These are phyloP conservation scores for Anthoceros angustus DNA, from an alignment of 225 moss, liverwort and hornwort species.

Conservation along the genomic window DNA sequence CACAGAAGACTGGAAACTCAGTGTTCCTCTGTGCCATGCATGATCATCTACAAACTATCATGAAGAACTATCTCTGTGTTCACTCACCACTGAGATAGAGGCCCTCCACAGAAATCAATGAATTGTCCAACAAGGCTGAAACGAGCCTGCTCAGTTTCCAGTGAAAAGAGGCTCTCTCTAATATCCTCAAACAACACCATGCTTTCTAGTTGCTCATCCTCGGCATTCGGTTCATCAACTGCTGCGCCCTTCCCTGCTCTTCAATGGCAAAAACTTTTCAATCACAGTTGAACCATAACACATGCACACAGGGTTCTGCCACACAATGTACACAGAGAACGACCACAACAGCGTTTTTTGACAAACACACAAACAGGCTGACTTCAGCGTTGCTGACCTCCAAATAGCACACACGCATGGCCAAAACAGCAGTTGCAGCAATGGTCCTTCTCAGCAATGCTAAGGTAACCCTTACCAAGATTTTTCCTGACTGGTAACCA, in stretches of 20 bases:
- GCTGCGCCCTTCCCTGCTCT: constrained; percentile 13
- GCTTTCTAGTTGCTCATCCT: constrained; percentile 58
- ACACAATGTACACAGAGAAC: not conserved
- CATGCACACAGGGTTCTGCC: constrained; percentile 3
- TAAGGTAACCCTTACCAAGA: constrained; percentile 11
- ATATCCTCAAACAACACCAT: constrained; percentile 77
- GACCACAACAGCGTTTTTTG: not conserved
- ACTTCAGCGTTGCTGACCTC: not conserved
- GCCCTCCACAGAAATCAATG: constrained; percentile 62
- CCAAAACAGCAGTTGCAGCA: too few relatives aligned
- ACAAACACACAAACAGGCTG: not conserved
- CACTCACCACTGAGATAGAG: constrained; percentile 53
- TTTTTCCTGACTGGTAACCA: constrained; percentile 65
- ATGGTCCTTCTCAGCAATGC: not conserved
- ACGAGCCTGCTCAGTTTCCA: constrained; percentile 43
- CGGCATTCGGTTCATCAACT: constrained; percentile 27
- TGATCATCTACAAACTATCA: constrained; percentile 24
- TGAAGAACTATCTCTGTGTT: not conserved
- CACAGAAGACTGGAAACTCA: constrained; percentile 8
- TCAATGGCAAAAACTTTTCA: constrained; percentile 12
- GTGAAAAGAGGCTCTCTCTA: constrained; percentile 45
- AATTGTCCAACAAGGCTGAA: constrained; percentile 43
- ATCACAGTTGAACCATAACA: not conserved
- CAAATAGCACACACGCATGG: too few relatives aligned
- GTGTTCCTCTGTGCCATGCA: constrained; percentile 26